phyloP scores from a whole-genome alignment of 2,329 filamentous ascomycete genomes.

The Zymoseptoria ardabiliae region DNA sequence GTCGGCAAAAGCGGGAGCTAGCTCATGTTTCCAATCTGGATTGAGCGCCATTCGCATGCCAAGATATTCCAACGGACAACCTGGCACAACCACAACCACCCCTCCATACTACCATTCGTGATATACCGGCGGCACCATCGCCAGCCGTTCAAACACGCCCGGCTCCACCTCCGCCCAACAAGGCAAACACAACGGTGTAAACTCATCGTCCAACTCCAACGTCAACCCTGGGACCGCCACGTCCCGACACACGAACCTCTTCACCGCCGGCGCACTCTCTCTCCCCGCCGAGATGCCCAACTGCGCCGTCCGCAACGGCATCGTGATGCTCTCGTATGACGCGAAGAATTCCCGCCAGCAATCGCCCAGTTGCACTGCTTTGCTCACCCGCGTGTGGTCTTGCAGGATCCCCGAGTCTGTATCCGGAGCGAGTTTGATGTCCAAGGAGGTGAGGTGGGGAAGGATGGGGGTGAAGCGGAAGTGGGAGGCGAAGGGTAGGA shows the following conservation, averaged over 20 bases:
- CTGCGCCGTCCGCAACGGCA: not conserved
- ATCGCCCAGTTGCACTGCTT: constrained; percentile 34
- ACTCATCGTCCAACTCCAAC: constrained; percentile 23
- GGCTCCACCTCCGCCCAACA: constrained; percentile 22
- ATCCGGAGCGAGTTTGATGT: constrained; percentile 38
- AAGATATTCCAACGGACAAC: not conserved
- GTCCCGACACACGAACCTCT: constrained; percentile 23
- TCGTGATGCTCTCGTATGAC: constrained; percentile 16
- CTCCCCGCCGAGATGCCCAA: not conserved
- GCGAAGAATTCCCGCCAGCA: constrained; percentile 30
- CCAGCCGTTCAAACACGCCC: constrained; percentile 19
- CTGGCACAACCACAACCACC: no score
- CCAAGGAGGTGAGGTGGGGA: constrained; percentile 23
- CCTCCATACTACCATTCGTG: not conserved
- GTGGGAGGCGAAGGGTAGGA: constrained; percentile 28
- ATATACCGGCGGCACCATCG: not conserved
- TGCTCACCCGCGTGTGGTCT: constrained; percentile 32
- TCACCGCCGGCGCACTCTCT: constrained; percentile 12
- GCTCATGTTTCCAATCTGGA: not conserved
- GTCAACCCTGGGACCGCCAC: constrained; percentile 14
- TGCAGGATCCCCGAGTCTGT: constrained; percentile 33
- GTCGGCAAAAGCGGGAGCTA: not conserved
- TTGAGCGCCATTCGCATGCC: not conserved
- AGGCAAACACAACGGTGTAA: constrained; percentile 22
- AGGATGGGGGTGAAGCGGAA: constrained; percentile 21